A percentile compares a stretch with the other conserved stretches of the same genome.
Evolutionary conservation across 202 grass and related monocot species (phyloP).

Genomic region (Elaeis oleifera): DNA sequence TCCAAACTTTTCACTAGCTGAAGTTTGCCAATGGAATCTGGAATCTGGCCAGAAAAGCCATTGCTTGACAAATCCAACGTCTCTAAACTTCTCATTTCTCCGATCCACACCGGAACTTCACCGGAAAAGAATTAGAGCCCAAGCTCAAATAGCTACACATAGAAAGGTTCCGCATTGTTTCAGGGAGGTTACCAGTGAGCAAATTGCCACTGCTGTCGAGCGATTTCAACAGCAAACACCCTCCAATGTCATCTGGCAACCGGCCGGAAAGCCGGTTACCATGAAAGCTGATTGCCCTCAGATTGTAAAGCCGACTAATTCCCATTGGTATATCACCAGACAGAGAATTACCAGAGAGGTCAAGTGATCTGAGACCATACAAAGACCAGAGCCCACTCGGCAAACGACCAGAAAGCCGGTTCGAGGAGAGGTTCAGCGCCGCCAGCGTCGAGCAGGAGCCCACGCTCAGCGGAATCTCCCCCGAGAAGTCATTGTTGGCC

Average conservation of each 20-base stretch:
- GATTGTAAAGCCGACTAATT: conserved; percentile 40
- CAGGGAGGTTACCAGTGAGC: conserved; percentile 51
- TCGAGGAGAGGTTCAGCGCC: conserved; percentile 71
- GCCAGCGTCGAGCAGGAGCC: conserved; percentile 55
- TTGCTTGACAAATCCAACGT: conserved; percentile 70
- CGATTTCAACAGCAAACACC: conserved; percentile 53
- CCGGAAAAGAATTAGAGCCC: conserved; percentile 53
- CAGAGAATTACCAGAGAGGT: conserved; percentile 75
- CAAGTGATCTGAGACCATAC: conserved; percentile 58
- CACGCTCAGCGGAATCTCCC: conserved; percentile 45
- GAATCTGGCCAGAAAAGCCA: conserved; percentile 51
- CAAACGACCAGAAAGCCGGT: conserved; percentile 58
- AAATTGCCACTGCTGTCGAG: conserved; percentile 67
- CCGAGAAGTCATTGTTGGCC: conserved; percentile 51
- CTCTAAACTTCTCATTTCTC: conserved; percentile 66
- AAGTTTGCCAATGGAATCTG: conserved; percentile 16
- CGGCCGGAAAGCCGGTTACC: conserved; percentile 55
- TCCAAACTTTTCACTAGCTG: background rate
- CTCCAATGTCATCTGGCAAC: conserved; percentile 60
- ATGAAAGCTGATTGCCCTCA: conserved; percentile 55
- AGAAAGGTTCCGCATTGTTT: conserved; percentile 49
- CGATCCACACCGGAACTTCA: conserved; percentile 63
- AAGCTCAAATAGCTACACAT: conserved; percentile 44
- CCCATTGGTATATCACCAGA: conserved; percentile 47
- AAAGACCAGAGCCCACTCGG: conserved; percentile 63